A percentile compares a stretch with the other conserved stretches of the same genome.
These are phyloP conservation scores for Lodderomyces pseudojiufengensis DNA, from an alignment of 1,139 yeast genomes.

Conservation along the genomic window DNA sequence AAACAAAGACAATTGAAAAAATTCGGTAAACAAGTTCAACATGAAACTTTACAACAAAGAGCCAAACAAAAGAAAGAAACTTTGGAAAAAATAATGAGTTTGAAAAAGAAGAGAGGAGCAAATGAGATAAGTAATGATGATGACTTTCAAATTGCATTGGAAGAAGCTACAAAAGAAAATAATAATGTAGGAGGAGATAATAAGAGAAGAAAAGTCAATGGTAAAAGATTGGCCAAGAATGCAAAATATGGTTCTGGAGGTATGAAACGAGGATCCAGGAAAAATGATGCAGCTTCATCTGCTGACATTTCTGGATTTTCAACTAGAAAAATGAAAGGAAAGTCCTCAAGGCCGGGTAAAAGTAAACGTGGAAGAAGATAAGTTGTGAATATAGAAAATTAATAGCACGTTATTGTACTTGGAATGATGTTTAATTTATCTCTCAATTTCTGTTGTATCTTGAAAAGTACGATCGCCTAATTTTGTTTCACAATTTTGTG, in stretches of 20 bases:
- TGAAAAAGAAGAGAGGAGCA: slow-evolving; percentile 82
- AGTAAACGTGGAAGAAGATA: slow-evolving; percentile 47
- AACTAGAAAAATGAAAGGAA: slow-evolving; percentile 46
- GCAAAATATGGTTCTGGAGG: slow-evolving; percentile 67
- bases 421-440: too few species aligned
- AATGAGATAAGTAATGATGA: slow-evolving; percentile 65
- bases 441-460: too few species aligned
- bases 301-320: slow-evolving; percentile 67
- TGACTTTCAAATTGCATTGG: slow-evolving; percentile 73
- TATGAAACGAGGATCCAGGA: slow-evolving; percentile 66
- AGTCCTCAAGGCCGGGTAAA: slow-evolving; percentile 67
- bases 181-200: slow-evolving; percentile 31
- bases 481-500: too few species aligned
- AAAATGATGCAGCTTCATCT: slow-evolving; percentile 72
- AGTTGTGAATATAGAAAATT: too few species aligned
- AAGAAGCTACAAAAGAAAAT: slow-evolving; percentile 68
- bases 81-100: slow-evolving; percentile 80
- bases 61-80: slow-evolving; percentile 92
- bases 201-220: slow-evolving; percentile 53
- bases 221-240: slow-evolving; percentile 65
- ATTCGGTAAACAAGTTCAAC: slow-evolving; percentile 96
- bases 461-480: too few species aligned
- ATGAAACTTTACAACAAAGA: slow-evolving; percentile 89
- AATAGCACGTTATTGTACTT: too few species aligned
- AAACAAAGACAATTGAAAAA: slow-evolving; percentile 93